Base-by-base conservation (phyloP, 176 grass and related monocot genomes). In the Secale cereale region DNA sequence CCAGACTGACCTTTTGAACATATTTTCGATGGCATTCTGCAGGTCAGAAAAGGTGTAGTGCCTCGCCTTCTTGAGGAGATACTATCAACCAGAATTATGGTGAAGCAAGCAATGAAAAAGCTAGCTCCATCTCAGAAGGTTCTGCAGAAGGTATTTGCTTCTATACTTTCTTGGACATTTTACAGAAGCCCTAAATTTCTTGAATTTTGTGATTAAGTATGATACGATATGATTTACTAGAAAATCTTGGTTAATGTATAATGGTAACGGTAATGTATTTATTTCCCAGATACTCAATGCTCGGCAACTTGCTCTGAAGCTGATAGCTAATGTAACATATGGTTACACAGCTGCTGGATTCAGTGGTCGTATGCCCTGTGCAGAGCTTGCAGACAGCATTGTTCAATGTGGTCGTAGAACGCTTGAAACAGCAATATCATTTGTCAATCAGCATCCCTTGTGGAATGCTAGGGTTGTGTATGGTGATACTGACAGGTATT, bases 301-400 rank as follows among this genome's bases (percentile, higher is more conserved):
- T 88, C 85, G 95, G 65, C 95, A 98, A 86, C 95, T 95, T 83
- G 95, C 95, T 83, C 78, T 98, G 73, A 95, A 98, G 85, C 81
- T 95, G 81, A 98, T 95, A 92, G 95, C 95, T 61, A 98, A 98
- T 85, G 95, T 98, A 39, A 95, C 93, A 28, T 98, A 98, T 79
- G 95, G 93, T 91, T 98, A 98, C 79, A 95, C 95, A 74, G 95
- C 95, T 87, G 95, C 95, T 86, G 93, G 95, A 57, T 98, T 95
- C 72, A 98, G 91, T 70, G 95, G 95, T 50, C 92, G 95, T 57
- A 98, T 98, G 95, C 93, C 95, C 48, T 98, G 95, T 85, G 95
- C 95, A 85, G 95, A 98, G 76, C 89, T 98, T 81, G 95, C 93
- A 65, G 95, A 98, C 85, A 98, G 95, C 84, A 95, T 98, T 82